These are phyloP conservation scores for Artemisia argyi DNA, from an alignment of 129 eudicot species.

Conservation along the genomic window DNA sequence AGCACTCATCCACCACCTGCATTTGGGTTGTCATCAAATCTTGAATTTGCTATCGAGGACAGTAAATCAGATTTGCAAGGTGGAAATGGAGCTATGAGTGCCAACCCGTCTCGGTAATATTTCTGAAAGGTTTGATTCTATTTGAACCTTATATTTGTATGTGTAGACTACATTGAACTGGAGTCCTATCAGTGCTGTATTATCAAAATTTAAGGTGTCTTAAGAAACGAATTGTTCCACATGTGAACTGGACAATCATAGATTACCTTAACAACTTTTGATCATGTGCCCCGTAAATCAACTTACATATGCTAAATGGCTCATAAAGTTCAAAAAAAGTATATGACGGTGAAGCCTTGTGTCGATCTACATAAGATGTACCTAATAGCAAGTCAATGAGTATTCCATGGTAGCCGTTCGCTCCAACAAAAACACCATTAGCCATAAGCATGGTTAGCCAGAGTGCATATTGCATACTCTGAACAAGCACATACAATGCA, in stretches of 20 bases:
- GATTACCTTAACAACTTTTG: neutral
- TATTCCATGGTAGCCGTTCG: too few species aligned
- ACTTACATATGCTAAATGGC: neutral
- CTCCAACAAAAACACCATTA: too few species aligned
- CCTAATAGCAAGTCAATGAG: too few species aligned
- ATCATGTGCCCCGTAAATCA: neutral
- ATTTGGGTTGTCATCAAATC: slow-evolving; percentile 59
- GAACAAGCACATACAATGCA: too few species aligned
- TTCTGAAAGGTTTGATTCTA: slow-evolving; percentile 67
- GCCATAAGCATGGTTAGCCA: too few species aligned
- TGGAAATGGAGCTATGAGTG: slow-evolving; percentile 58
- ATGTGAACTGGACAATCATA: slow-evolving; percentile 18
- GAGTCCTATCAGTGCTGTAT: slow-evolving; percentile 1
- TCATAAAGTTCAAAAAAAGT: too few species aligned
- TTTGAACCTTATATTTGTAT: slow-evolving; percentile 35
- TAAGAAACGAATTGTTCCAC: slow-evolving; percentile 1
- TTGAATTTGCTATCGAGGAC: slow-evolving; percentile 56
- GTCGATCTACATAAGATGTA: too few species aligned
- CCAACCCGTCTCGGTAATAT: slow-evolving; percentile 73
- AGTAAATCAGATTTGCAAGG: slow-evolving; percentile 43
- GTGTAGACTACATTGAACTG: neutral
- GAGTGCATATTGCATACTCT: too few species aligned
- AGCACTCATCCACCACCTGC: slow-evolving; percentile 74
- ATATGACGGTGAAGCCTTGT: too few species aligned
- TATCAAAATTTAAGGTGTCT: slow-evolving; percentile 12